These are phyloP conservation scores for Corrigiola litoralis DNA, from an alignment of 179 eudicot species.

Conservation along the genomic window DNA sequence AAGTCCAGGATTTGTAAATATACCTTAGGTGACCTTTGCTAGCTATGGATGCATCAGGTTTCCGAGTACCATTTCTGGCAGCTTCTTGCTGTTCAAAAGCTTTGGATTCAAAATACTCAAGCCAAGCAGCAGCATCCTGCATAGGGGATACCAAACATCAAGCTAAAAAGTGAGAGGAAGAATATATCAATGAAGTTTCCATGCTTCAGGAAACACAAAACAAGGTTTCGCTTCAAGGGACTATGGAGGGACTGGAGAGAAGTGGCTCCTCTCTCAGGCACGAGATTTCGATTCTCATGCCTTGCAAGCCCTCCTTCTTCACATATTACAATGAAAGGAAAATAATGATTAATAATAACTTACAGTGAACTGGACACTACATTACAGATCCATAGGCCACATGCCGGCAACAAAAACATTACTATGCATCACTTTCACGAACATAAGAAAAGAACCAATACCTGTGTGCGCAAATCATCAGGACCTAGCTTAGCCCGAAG, in stretches of 20 bases:
- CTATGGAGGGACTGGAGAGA: too few relatives aligned
- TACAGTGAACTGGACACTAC: neutral
- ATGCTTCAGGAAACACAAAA: too few relatives aligned
- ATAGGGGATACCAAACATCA: conserved; percentile 15
- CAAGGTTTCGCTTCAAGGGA: too few relatives aligned
- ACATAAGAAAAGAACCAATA: conserved; percentile 15
- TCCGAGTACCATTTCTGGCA: conserved; percentile 92
- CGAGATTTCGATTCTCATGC: too few relatives aligned
- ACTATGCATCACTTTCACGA: neutral
- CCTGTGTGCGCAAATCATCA: conserved; percentile 99
- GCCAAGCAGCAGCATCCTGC: conserved; percentile 99
- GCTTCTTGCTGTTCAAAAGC: conserved; percentile 99
- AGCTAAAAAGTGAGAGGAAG: neutral
- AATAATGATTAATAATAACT: too few relatives aligned
- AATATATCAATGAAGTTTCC: neutral
- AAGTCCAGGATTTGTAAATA: neutral
- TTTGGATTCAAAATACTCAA: conserved; percentile 99
- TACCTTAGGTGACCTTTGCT: conserved; percentile 99
- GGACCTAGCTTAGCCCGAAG: conserved; percentile 97
- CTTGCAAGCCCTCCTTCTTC: too few relatives aligned
- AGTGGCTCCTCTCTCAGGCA: too few relatives aligned
- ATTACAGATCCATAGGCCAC: neutral
- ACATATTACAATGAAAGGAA: too few relatives aligned
- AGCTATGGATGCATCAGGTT: conserved; percentile 99
- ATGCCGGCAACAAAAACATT: neutral